These are phyloP conservation scores for Phytophthora cactorum DNA, from an alignment of 352 stramenopile species.

Conservation along the genomic window DNA sequence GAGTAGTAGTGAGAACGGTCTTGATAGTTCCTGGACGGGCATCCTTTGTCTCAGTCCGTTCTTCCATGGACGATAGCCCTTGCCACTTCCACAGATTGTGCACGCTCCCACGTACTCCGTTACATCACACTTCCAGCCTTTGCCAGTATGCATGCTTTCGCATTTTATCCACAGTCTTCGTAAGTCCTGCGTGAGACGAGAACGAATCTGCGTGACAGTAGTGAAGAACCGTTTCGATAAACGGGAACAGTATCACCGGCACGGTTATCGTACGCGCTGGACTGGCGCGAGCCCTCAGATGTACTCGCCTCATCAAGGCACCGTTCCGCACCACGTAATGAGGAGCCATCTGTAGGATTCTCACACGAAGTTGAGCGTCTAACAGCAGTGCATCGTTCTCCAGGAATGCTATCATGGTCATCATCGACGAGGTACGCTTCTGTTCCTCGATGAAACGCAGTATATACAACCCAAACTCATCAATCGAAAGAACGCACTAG, in stretches of 20 bases:
- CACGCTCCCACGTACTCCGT: not conserved
- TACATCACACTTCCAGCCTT: not conserved
- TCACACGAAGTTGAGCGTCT: not conserved
- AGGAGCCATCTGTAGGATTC: not conserved
- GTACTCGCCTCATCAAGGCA: not conserved
- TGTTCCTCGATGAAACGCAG: too few species aligned
- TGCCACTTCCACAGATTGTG: not conserved
- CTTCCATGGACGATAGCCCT: not conserved
- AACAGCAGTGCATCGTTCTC: not conserved
- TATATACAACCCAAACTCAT: too few species aligned
- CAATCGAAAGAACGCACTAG: too few species aligned
- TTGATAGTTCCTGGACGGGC: not conserved
- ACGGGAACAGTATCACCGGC: not conserved
- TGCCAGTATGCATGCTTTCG: not conserved
- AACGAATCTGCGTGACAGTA: not conserved
- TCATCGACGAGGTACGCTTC: too few species aligned
- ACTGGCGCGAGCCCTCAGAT: not conserved
- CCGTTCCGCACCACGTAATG: not conserved
- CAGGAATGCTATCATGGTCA: too few species aligned
- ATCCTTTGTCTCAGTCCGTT: not conserved
- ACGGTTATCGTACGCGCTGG: not conserved
- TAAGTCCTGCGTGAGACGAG: not conserved
- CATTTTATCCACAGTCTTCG: not conserved
- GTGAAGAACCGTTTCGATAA: not conserved
- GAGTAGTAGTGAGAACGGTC: not conserved